Percentiles rank a stretch among this genome's conserved stretches.
These are phyloP conservation scores for Fusarium euwallaceae DNA, from an alignment of 2,329 filamentous ascomycete species.

Conservation along the genomic window DNA sequence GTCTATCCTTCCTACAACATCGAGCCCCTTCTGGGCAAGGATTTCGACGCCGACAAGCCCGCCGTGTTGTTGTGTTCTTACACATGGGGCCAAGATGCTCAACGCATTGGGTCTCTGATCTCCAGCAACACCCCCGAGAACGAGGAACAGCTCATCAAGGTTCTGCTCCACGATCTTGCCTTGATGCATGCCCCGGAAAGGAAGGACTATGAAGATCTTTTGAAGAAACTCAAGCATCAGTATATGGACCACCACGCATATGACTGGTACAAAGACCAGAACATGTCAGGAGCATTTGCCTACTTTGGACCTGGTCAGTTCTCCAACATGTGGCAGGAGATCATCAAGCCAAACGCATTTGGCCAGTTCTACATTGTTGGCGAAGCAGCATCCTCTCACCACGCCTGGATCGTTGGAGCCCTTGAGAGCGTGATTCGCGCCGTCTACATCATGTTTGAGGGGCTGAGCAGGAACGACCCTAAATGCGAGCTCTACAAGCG, in stretches of 20 bases:
- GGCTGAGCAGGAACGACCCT: constrained; percentile 6
- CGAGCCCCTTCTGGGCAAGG: neutral
- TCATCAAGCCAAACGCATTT: constrained; percentile 40
- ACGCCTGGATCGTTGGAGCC: constrained; percentile 41
- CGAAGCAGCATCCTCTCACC: constrained; percentile 37
- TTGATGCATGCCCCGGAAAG: constrained; percentile 21
- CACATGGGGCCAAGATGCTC: constrained; percentile 40
- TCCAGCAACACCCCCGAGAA: constrained; percentile 21
- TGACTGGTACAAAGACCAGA: constrained; percentile 39
- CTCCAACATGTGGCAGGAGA: constrained; percentile 42
- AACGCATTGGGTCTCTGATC: constrained; percentile 31
- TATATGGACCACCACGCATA: constrained; percentile 34
- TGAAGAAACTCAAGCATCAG: constrained; percentile 2
- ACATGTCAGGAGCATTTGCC: constrained; percentile 42
- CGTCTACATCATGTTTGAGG: constrained; percentile 27
- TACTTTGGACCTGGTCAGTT: constrained; percentile 39
- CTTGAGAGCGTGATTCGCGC: constrained; percentile 39
- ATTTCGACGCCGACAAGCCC: constrained; percentile 14
- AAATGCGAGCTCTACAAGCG: neutral
- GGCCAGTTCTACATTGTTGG: constrained; percentile 39
- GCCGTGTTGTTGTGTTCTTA: constrained; percentile 39
- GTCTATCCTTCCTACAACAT: constrained; percentile 52
- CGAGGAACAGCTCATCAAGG: constrained; percentile 22
- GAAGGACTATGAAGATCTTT: constrained; percentile 4
- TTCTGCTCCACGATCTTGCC: constrained; percentile 33